Conservation (phyloP, 345 rosid genomes). For the Crucihimalaya himalaica region DNA sequence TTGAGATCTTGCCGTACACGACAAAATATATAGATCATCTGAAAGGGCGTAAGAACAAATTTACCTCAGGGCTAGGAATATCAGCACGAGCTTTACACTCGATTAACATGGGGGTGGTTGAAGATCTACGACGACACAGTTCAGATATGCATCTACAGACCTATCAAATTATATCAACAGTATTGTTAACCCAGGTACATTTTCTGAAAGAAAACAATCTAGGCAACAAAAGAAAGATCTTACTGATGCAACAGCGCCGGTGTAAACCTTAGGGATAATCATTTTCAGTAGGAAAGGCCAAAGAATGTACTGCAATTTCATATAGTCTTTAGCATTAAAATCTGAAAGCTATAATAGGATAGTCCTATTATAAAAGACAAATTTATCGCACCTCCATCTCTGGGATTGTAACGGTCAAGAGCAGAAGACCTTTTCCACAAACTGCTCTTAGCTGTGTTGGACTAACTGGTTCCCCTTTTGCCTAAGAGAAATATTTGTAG, state of each 20-base stretch:
- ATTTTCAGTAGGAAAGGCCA: constrained; percentile 95
- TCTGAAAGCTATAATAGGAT: constrained; percentile 1
- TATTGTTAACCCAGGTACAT: constrained; percentile 4
- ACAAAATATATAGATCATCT: constrained; percentile 22
- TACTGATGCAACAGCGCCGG: constrained; percentile 84
- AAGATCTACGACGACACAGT: constrained; percentile 66
- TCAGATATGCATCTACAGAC: constrained; percentile 98
- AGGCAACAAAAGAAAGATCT: constrained; percentile 32
- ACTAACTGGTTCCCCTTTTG: constrained; percentile 53
- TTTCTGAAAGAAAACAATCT: not conserved
- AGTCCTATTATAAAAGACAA: constrained; percentile 1
- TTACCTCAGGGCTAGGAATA: constrained; percentile 89
- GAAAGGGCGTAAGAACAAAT: constrained; percentile 14
- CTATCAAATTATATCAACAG: constrained; percentile 47
- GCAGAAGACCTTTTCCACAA: constrained; percentile 95
- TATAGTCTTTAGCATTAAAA: constrained; percentile 14
- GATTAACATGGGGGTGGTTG: constrained; percentile 58
- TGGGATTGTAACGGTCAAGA: constrained; percentile 89
- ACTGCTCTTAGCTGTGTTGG: constrained; percentile 70
- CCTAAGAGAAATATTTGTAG: constrained; percentile 44
- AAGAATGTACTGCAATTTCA: constrained; percentile 74
- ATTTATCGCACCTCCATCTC: constrained; percentile 81
- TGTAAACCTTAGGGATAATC: constrained; percentile 72
- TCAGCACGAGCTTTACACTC: constrained; percentile 85
- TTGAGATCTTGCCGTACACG: constrained; percentile 24